Percentiles rank a stretch among this genome's conserved stretches.
phyloP scores from a whole-genome alignment of 2,329 filamentous ascomycete species.

The Zymoseptoria tritici region DNA sequence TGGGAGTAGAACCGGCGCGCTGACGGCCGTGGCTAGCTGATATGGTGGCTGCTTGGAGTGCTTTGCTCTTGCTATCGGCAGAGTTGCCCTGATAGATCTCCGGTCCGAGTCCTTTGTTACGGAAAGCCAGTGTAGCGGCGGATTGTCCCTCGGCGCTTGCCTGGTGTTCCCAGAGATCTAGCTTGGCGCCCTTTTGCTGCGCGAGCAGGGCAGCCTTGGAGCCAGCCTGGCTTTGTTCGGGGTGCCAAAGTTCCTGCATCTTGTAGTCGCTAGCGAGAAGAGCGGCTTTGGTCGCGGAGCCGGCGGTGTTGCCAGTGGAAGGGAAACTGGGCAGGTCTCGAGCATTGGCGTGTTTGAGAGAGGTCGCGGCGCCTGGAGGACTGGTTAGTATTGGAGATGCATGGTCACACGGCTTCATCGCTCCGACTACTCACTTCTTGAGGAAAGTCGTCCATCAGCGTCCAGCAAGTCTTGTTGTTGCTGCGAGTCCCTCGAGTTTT shows the following conservation, averaged over 20 bases:
- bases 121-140: constrained; percentile 62
- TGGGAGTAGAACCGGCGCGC: constrained; percentile 55
- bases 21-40: constrained; percentile 59
- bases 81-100: constrained; percentile 42
- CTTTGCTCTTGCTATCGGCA: constrained; percentile 52
- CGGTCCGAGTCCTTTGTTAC: constrained; percentile 42
- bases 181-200: constrained; percentile 44
- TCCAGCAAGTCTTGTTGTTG: constrained; percentile 37
- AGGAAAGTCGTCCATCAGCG: constrained; percentile 49
- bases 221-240: constrained; percentile 56
- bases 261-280: constrained; percentile 54
- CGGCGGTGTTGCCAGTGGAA: constrained; percentile 62
- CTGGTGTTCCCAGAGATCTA: constrained; percentile 46
- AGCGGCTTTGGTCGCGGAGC: constrained; percentile 54
- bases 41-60: constrained; percentile 67
- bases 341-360: constrained; percentile 64
- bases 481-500: constrained; percentile 17
- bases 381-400: not conserved
- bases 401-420: not conserved
- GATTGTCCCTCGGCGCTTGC: constrained; percentile 52
- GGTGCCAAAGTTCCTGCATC: constrained; percentile 55
- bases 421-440: constrained; percentile 43
- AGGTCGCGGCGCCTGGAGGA: constrained; percentile 49
- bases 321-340: constrained; percentile 69
- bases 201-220: constrained; percentile 70